Evolutionary conservation across 176 grass and related monocot genomes (phyloP), one percentile per base, ranked within the genome.

Genomic region (Avena atlantica): DNA sequence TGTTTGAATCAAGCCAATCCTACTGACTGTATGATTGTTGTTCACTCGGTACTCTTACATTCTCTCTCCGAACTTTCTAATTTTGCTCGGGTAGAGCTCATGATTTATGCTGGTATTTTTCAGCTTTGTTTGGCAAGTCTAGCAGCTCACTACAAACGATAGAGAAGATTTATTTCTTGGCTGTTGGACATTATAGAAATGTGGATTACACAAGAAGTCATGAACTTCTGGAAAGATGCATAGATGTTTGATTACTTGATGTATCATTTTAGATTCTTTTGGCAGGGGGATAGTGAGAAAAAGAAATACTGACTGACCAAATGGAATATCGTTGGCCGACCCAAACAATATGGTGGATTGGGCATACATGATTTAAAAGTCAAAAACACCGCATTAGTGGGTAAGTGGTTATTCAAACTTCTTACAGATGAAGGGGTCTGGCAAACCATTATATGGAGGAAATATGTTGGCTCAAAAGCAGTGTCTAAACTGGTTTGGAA

Each of bases 151-250:
- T 89, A 61, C 84, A 95, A 85, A 86, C 85, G 55, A 93, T 88
- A 78, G 96, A 95, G 78, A 98, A 98, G 84, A 78, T 98, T 49
- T 98, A 98, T 74, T 85, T 98, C 51, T 76, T 98, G 87, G 96
- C 93, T 91, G 91, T 98, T 92, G 96, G 91, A 1, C 88, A 87
- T 85, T 98, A 94, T 78, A 91, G 96, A 88, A 98, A 73, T 92
- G 93, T 88, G 53, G 90, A 94, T 89, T 98, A 98, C 79, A 81
- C 96, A 78, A 95, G 90, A 85, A 98, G 93, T 71, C 89, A 91
- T 34, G 93, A 95, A 61, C 90, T 98, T 83, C 17, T 91, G 44
- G 96, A 98, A 49, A 94, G 84, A 88, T 98, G 93, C 88, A 92
- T 98, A 82, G 90, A 98, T 93, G 96, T 98, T 78, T 81, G 73